phyloP scores from a whole-genome alignment of 768 basidiomycete genomes.

The Mycena rebaudengoi region DNA sequence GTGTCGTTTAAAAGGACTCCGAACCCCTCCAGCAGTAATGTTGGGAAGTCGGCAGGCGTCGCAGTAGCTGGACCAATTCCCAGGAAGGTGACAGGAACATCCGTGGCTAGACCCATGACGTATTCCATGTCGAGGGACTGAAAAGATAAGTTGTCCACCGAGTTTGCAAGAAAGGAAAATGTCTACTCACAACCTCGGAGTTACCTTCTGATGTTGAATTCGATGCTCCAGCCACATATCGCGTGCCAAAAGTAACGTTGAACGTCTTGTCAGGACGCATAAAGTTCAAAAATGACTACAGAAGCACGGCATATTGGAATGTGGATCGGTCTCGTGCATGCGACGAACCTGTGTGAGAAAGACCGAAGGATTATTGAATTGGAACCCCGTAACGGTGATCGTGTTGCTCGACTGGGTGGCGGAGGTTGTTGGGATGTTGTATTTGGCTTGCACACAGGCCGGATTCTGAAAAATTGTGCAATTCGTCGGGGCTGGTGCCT shows the following conservation, averaged over 20 bases:
- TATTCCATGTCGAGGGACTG: conserved; percentile 38
- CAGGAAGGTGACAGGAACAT: conserved; percentile 34
- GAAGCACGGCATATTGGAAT: no score
- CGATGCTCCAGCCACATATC: no score
- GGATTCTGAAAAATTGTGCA: no score
- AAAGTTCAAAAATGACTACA: no score
- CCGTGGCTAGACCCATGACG: conserved; percentile 34
- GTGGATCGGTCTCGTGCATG: no score
- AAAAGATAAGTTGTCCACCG: background rate
- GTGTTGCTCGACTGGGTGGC: conserved; percentile 31
- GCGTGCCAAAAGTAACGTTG: no score
- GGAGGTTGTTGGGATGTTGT: conserved; percentile 7
- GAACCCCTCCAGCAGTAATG: no score
- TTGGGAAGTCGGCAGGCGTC: no score
- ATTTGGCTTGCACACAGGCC: background rate
- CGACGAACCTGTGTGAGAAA: conserved; percentile 21
- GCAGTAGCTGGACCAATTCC: conserved; percentile 28
- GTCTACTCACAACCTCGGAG: no score
- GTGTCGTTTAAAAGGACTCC: no score
- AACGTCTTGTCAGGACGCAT: no score
- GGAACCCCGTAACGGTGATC: background rate
- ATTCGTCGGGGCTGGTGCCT: no score
- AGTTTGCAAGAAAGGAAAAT: background rate
- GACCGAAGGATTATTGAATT: background rate
- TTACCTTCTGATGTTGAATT: conserved; percentile 33